Evolutionary conservation across 306 rosid genomes (phyloP).

Genomic region (Luffa acutangula): DNA sequence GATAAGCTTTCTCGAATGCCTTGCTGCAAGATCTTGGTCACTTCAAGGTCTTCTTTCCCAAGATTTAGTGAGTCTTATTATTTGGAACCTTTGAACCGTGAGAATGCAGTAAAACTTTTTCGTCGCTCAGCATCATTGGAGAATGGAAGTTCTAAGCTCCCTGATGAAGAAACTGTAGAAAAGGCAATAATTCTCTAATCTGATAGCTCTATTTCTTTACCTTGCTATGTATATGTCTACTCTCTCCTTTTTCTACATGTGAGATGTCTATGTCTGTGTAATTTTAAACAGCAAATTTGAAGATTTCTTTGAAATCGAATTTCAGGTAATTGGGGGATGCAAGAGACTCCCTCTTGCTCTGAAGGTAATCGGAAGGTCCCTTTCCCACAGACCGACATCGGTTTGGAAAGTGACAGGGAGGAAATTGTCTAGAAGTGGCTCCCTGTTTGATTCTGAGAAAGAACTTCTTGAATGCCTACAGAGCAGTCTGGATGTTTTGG

Average conservation of each 20-base stretch:
- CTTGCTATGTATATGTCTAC: too few relatives aligned
- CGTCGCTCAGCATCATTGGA: constrained; percentile 26
- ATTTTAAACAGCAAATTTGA: neutral
- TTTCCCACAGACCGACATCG: constrained; percentile 5
- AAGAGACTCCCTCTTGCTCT: constrained; percentile 50
- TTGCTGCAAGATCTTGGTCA: constrained; percentile 44
- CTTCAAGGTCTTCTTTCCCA: constrained; percentile 37
- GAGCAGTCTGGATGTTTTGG: constrained; percentile 28
- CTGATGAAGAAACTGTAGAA: constrained; percentile 19
- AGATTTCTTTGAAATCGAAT: neutral
- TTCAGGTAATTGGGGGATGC: constrained; percentile 45
- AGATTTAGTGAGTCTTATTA: constrained; percentile 14
- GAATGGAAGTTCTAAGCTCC: constrained; percentile 13
- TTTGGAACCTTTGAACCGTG: constrained; percentile 24
- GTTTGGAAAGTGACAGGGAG: constrained; percentile 24
- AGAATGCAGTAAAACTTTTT: constrained; percentile 36
- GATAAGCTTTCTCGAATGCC: constrained; percentile 30
- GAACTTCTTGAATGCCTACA: constrained; percentile 29
- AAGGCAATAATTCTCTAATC: constrained; percentile 25
- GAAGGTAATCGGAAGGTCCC: constrained; percentile 29
- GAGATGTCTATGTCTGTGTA: neutral
- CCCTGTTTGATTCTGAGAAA: constrained; percentile 14
- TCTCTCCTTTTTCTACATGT: neutral
- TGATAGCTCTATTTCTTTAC: neutral
- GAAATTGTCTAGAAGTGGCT: constrained; percentile 16